These are phyloP conservation scores for Fusarium staphyleae DNA, from an alignment of 2,329 filamentous ascomycete genomes.

Conservation along the genomic window DNA sequence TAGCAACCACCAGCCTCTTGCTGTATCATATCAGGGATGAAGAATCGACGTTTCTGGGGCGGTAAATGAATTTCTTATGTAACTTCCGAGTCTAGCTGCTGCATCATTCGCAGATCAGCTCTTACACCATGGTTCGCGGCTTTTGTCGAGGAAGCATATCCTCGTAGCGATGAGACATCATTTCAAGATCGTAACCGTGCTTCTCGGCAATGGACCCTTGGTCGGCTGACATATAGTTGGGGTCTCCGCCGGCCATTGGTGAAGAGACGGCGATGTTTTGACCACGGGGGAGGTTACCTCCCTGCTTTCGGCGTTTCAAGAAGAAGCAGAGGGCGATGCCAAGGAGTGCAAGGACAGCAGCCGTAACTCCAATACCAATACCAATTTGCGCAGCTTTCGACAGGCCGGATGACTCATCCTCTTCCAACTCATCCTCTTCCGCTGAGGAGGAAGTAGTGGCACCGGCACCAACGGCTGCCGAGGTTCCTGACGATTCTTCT, in stretches of 20 bases:
- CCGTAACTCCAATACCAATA: slow-evolving; percentile 56
- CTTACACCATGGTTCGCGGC: slow-evolving; percentile 54
- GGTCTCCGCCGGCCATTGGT: slow-evolving; percentile 57
- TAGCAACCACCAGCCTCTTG: slow-evolving; percentile 9
- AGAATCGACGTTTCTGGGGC: slow-evolving; percentile 6
- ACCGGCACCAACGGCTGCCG: slow-evolving; percentile 17
- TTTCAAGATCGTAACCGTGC: slow-evolving; percentile 56
- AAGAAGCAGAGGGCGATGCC: slow-evolving; percentile 50
- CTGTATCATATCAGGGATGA: slow-evolving; percentile 2
- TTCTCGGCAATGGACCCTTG: slow-evolving; percentile 48
- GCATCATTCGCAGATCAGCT: slow-evolving; percentile 1
- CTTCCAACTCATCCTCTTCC: slow-evolving; percentile 14
- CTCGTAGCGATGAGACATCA: slow-evolving; percentile 62
- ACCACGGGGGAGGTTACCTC: slow-evolving; percentile 38
- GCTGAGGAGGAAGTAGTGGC: slow-evolving; percentile 26
- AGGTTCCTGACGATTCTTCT: slow-evolving; percentile 24
- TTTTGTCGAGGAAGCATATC: slow-evolving; percentile 62
- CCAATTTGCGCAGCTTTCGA: slow-evolving; percentile 55
- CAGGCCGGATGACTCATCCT: slow-evolving; percentile 32
- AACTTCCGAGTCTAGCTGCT: slow-evolving; percentile 13
- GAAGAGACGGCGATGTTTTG: slow-evolving; percentile 56
- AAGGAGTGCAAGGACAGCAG: slow-evolving; percentile 50
- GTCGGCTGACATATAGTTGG: slow-evolving; percentile 47
- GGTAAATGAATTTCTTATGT: slow-evolving; percentile 10
- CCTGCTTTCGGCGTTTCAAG: slow-evolving; percentile 43